phyloP scores from a whole-genome alignment of 1,139 yeast species.

The Lizanozyma gosingica region DNA sequence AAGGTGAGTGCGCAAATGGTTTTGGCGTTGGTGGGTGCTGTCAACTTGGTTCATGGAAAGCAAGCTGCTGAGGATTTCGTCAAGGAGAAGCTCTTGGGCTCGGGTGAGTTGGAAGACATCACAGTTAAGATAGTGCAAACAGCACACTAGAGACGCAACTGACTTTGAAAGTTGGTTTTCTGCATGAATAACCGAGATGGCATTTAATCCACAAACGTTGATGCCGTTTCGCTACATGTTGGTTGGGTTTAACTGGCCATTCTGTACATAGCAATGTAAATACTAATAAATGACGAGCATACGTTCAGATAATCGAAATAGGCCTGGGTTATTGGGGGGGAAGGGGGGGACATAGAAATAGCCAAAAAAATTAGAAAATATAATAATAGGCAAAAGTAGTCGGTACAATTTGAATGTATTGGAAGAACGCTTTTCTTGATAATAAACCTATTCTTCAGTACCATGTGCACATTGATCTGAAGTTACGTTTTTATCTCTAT shows the following conservation, averaged over 20 bases:
- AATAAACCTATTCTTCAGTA: no score
- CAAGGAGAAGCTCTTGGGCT: conserved; percentile 31
- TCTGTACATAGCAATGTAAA: background rate
- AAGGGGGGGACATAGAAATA: no score
- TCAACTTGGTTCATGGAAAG: conserved; percentile 62
- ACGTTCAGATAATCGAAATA: background rate
- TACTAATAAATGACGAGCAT: background rate
- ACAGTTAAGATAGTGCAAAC: conserved; percentile 12
- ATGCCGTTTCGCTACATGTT: no score
- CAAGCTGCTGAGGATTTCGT: conserved; percentile 47
- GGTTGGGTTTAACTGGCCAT: background rate
- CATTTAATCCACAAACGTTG: no score
- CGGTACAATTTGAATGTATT: no score
- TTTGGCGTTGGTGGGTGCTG: conserved; percentile 75
- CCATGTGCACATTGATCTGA: no score
- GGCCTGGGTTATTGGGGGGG: no score
- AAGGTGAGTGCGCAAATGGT: conserved; percentile 59
- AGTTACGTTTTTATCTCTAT: no score
- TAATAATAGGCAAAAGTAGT: no score
- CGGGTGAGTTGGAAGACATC: conserved; percentile 6
- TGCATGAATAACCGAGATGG: background rate
- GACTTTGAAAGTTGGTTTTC: background rate
- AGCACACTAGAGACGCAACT: background rate
- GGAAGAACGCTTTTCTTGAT: no score
- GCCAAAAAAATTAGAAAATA: no score